Base-by-base conservation (phyloP, 305 asterid genomes). In the Solanum chacoense region DNA sequence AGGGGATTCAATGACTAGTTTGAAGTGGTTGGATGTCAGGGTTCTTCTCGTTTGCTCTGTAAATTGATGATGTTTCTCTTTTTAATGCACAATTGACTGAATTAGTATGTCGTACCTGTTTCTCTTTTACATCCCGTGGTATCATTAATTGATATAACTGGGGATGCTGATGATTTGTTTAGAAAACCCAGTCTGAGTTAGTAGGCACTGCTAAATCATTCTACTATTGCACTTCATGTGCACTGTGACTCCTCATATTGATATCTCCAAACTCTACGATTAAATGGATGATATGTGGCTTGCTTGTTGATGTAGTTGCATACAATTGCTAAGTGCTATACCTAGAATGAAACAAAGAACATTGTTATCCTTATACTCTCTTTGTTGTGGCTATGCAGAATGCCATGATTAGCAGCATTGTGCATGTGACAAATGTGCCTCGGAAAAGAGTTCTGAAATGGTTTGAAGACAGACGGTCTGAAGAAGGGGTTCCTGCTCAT, bases 341-440 rank as follows among this genome's bases (percentile, higher is more conserved):
- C 20, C 29, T 50, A 45, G 29, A 40, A 83, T 83, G 87, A 83
- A 31, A 83, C 73, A 50, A 63, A 50, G 42, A 50, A 31, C 42
- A 83, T 83, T 55, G 22, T 45, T 31, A 50, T 45, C 42, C 40
- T 83, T 50, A 83, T 18, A 16, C 28, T 36, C 67, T 87, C 10
- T 85, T 50, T 75, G 69, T 34, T 26, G 40, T 72, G 32, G 36
- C 11, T 75, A 24, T 91, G 92, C 96, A 97, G 99, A 96, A 97
- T 89, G 93, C 98, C 38, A 94, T 97, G 96, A 85, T 97, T 34
- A 94, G 97, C 93, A 96, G 97, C 96, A 96, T 97, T 24, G 99
- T 97, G 86, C 98, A 96, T 67, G 94, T 95, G 87, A 95, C 98
- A 26, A 96, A 94, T 92, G 94, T 97, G 90, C 99, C 99, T 9